Base-by-base conservation (phyloP, 306 rosid genomes). In the Biancaea sappan region DNA sequence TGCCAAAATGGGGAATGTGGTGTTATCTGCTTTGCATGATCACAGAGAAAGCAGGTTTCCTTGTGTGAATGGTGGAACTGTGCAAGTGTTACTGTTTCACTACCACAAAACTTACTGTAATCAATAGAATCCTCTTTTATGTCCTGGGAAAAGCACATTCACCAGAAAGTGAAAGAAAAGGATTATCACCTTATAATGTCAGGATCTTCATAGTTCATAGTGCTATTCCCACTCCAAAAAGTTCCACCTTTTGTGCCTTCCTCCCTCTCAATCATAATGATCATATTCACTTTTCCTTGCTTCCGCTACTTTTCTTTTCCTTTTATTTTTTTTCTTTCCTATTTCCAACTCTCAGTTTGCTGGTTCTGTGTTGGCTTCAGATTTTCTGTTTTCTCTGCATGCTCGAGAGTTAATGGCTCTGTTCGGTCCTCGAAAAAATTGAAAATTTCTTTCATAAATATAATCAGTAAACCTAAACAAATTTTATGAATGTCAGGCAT, bases 81-180 rank as follows among this genome's bases (percentile, higher is more conserved):
- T 83, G 79, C 64, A 41, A 79, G 65, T 79, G 54, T 22, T 22
- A 66, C 25, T 21, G 72, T 65, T 63, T 0, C 63, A 3, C 62
- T 52, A 43, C 46, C 66, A 44, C 62, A 66, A 68, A 68, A 59
- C 56, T 71, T 69, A 71, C 71, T 61, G 69, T 54, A 9, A 60
- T 65, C 58, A 66, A 66, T 72, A 56, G 76, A 73, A 76, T 74
- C 76, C 46, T 69, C 75, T 73, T 65, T 83, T 83, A 37, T 37
- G 68, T 35, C 79, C 86, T 79, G 84, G 58, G 40, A 44, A 82
- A 65, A 35, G 77, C 86, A 80, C 47, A 73, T 70, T 87, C 72
- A 60, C 79, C 77, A 57, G 74, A 80, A 85, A 84, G 71, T 52
- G 74, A 66, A 80, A 76, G 43, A 14, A 24, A n/a, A 3, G 47